Base-by-base conservation (phyloP, 768 basidiomycete genomes). In the Tremella fuciformis region DNA sequence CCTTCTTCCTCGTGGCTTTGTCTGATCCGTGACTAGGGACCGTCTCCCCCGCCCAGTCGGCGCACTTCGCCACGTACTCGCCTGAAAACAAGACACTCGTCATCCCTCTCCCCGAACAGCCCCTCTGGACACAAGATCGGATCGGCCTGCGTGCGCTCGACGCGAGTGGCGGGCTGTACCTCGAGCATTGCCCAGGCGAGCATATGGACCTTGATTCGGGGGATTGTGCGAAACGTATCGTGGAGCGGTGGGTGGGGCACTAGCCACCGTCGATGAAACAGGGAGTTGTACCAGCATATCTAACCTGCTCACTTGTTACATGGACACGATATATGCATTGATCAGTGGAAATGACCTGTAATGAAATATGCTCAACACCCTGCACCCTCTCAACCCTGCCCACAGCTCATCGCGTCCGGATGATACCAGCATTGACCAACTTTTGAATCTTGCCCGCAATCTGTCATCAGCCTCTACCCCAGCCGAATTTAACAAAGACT, bases 351-450 rank as follows among this genome's bases (percentile, higher is more conserved):
- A 34, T 34, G 29, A 34, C 4, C 4, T 34, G 11, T 34, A 34
- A 34, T 34, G 29, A 34, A 34, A 34, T 34, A 34, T 34, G 29
- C 29, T 6, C 29, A 11, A 34, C 29, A 11, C n/a, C n/a, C n/a
- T n/a, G 11, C 29, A 34, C 29, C 29, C 4, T 34, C 29, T 11
- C 11, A 34, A 4, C 4, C 29, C 11, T 34, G n/a, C n/a, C n/a
- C 29, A 11, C 29, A 4, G 29, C 48, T 56, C 66, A 77, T 55
- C 74, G 59, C 8, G 91, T 92, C 79, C 83, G 85, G 80, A 97
- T 93, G 72, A 97, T 89, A 57, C 93, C 94, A 25, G 91, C 91
- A 57, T 89, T 88, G 70, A 94, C 81, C 49, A 71, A 48, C 50
- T 71, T 71, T 44, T 71, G 69, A 47, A 71, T 57, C 61, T 66